Percentiles rank a stretch among this genome's conserved stretches.
Evolutionary conservation across 306 rosid species (phyloP).

Genomic region (Rubus idaeus): DNA sequence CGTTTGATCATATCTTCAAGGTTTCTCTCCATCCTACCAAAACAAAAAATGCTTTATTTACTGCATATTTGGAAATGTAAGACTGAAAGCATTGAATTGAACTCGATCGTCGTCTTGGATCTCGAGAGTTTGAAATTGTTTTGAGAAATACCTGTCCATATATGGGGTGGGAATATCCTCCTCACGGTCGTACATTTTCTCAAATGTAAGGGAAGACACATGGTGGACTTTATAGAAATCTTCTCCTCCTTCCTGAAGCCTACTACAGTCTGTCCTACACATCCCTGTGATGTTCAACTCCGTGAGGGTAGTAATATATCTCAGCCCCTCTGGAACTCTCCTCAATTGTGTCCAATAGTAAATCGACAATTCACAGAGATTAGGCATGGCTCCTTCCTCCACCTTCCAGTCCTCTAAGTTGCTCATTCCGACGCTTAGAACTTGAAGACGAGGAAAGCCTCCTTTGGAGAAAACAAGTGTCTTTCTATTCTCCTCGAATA

Average conservation of each 20-base stretch:
- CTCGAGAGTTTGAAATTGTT: no score
- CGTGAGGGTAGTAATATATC: constrained; percentile 22
- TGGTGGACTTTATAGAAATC: constrained; percentile 49
- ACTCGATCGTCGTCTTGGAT: no score
- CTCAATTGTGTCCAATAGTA: constrained; percentile 25
- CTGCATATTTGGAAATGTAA: no score
- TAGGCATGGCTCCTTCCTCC: constrained; percentile 37
- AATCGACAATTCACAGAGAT: constrained; percentile 27
- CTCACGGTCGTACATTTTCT: no score
- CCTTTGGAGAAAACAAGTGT: constrained; percentile 25
- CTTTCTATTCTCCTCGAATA: constrained; percentile 33
- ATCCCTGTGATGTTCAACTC: constrained; percentile 44
- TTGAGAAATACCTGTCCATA: no score
- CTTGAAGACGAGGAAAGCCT: constrained; percentile 47
- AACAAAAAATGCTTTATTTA: no score
- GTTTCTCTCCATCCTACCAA: no score
- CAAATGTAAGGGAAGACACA: constrained; percentile 35
- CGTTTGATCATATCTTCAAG: no score
- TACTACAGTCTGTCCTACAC: constrained; percentile 32
- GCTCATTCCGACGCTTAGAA: constrained; percentile 29
- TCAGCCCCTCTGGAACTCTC: constrained; percentile 46
- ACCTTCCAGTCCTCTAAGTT: constrained; percentile 46
- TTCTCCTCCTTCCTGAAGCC: constrained; percentile 39
- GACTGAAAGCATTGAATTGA: no score
- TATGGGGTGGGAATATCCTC: no score